Evolutionary conservation across 108 stramenopile genomes (phyloP).

Genomic region (Skeletonema potamos): DNA sequence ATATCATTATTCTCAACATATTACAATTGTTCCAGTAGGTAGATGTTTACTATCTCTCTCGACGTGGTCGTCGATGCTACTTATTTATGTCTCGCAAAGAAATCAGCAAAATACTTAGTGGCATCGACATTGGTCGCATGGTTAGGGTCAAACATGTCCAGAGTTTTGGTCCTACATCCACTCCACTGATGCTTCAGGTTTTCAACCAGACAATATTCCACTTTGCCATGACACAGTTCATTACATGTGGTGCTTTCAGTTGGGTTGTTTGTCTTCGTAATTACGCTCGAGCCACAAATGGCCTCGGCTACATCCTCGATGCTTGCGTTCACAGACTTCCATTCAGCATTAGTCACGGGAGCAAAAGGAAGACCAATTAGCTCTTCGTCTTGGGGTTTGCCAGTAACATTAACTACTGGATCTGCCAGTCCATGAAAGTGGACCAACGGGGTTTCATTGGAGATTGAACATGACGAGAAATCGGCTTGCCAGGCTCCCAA

Average conservation of each 20-base stretch:
- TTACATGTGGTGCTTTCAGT: neutral
- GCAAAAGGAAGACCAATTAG: neutral
- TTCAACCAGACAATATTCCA: neutral
- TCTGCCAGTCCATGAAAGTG: neutral
- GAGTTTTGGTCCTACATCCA: neutral
- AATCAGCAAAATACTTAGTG: neutral
- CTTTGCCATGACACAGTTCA: neutral
- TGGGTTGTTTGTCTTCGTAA: neutral
- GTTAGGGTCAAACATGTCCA: neutral
- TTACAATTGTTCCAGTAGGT: too few relatives aligned
- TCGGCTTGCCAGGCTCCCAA: neutral
- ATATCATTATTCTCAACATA: too few relatives aligned
- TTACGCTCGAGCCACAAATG: neutral
- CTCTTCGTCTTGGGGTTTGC: neutral
- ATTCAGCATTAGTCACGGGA: neutral
- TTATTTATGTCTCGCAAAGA: neutral
- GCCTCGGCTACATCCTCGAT: neutral
- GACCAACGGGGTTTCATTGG: neutral
- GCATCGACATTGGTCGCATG: neutral
- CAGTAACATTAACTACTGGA: neutral
- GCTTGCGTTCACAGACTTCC: neutral
- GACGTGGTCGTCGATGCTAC: neutral
- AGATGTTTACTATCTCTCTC: neutral
- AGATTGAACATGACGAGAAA: neutral
- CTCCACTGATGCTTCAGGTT: neutral